phyloP scores from a whole-genome alignment of 2,329 filamentous ascomycete genomes.

The Byssothecium circinans region DNA sequence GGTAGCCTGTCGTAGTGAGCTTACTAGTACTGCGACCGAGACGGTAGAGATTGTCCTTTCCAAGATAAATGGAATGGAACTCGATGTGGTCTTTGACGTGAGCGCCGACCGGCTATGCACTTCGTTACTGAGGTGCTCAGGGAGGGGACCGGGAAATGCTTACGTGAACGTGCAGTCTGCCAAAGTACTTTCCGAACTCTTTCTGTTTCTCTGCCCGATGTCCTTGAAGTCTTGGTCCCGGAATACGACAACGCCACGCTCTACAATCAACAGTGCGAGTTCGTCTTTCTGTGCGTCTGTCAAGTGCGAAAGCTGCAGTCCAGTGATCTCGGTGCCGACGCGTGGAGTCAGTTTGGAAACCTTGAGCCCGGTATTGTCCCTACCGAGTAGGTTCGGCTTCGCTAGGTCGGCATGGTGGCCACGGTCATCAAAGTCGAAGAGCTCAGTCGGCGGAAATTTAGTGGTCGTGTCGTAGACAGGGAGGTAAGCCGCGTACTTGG shows the following conservation, averaged over 20 bases:
- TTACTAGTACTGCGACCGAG: constrained; percentile 22
- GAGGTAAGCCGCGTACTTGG: constrained; percentile 40
- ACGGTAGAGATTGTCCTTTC: constrained; percentile 28
- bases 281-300: constrained; percentile 50
- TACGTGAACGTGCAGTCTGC: constrained; percentile 27
- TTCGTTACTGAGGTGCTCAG: neutral
- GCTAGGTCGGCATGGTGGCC: constrained; percentile 47
- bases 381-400: constrained; percentile 47
- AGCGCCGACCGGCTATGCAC: constrained; percentile 22
- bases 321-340: constrained; percentile 30
- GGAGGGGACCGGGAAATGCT: neutral
- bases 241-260: constrained; percentile 50
- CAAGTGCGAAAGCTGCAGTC: constrained; percentile 49
- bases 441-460: constrained; percentile 44
- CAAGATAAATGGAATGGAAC: constrained; percentile 28
- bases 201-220: constrained; percentile 47
- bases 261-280: constrained; percentile 43
- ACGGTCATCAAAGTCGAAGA: constrained; percentile 47
- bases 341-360: constrained; percentile 25
- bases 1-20: constrained; percentile 50
- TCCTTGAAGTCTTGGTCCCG: constrained; percentile 53
- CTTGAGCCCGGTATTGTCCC: constrained; percentile 28
- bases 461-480: constrained; percentile 43
- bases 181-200: constrained; percentile 50
- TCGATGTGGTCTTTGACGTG: constrained; percentile 32